Evolutionary conservation across 805 yeast genomes (phyloP).

Genomic region (Saccharomycopsis sp.): DNA sequence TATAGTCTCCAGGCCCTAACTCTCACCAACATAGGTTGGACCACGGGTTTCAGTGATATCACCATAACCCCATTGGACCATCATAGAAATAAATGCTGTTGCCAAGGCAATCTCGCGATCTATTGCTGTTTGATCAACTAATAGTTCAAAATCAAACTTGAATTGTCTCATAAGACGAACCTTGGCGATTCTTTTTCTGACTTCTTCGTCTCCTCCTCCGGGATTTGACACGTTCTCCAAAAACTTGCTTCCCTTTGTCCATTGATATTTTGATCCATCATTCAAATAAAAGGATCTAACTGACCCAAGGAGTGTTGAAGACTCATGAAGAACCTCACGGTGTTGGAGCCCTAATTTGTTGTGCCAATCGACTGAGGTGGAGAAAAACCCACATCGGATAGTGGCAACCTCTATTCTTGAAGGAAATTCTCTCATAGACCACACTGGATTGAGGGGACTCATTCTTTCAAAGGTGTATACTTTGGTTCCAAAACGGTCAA

Average conservation of each 20-base stretch:
- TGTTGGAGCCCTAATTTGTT: slow-evolving; percentile 39
- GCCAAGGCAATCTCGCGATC: slow-evolving; percentile 49
- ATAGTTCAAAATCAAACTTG: slow-evolving; percentile 52
- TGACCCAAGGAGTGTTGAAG: slow-evolving; percentile 28
- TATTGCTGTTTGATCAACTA: slow-evolving; percentile 41
- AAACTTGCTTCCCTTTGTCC: slow-evolving; percentile 47
- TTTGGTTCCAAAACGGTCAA: slow-evolving; percentile 36
- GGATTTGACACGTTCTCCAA: slow-evolving; percentile 50
- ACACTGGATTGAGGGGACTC: slow-evolving; percentile 41
- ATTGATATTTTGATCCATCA: slow-evolving; percentile 49
- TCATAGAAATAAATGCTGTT: slow-evolving; percentile 57
- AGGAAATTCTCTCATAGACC: slow-evolving; percentile 45
- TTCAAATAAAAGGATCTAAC: slow-evolving; percentile 41
- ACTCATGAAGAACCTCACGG: slow-evolving; percentile 34
- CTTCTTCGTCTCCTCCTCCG: slow-evolving; percentile 50
- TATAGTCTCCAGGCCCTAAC: no score
- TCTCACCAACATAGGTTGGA: slow-evolving; percentile 36
- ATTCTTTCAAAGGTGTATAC: slow-evolving; percentile 47
- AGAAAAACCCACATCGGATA: slow-evolving; percentile 41
- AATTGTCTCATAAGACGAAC: slow-evolving; percentile 53
- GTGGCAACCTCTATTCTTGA: slow-evolving; percentile 43
- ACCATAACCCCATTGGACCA: slow-evolving; percentile 62
- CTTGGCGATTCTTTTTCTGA: slow-evolving; percentile 45
- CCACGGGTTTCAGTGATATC: slow-evolving; percentile 48
- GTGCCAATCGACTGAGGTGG: slow-evolving; percentile 44